These are phyloP conservation scores for Plasmodium coatneyi DNA, from an alignment of 169 alveolate species.

Conservation along the genomic window DNA sequence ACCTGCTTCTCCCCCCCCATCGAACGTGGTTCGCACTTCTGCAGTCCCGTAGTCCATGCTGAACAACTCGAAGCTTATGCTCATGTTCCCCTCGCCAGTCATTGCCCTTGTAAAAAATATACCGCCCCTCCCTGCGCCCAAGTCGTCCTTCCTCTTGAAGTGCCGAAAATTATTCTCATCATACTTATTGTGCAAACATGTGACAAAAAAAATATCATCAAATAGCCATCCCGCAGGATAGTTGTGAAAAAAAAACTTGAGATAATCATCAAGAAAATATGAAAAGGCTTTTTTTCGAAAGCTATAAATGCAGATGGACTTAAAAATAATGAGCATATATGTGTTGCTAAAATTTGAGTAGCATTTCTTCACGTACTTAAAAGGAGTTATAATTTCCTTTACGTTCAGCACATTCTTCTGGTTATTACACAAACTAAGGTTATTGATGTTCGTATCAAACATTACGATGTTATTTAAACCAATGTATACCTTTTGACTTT, in stretches of 20 bases:
- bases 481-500: slow-evolving; percentile 23
- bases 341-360: slow-evolving; percentile 63
- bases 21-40: not conserved
- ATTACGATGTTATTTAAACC: slow-evolving; percentile 57
- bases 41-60: slow-evolving; percentile 29
- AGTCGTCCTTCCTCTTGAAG: slow-evolving; percentile 31
- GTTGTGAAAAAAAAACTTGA: slow-evolving; percentile 60
- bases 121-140: not conserved
- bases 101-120: not conserved
- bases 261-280: slow-evolving; percentile 58
- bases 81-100: not conserved
- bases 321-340: slow-evolving; percentile 41
- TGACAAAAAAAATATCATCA: slow-evolving; percentile 59
- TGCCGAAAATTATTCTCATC: slow-evolving; percentile 66
- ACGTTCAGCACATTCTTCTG: slow-evolving; percentile 39
- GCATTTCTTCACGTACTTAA: slow-evolving; percentile 59
- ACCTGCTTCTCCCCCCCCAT: not conserved
- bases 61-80: slow-evolving; percentile 8
- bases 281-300: slow-evolving; percentile 57
- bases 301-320: slow-evolving; percentile 44
- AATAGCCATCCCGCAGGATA: slow-evolving; percentile 69
- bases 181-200: slow-evolving; percentile 65
- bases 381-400: slow-evolving; percentile 67
- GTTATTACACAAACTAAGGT: slow-evolving; percentile 38
- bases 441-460: slow-evolving; percentile 54